phyloP scores from a whole-genome alignment of 768 basidiomycete species.

The Tulasnella sp. region DNA sequence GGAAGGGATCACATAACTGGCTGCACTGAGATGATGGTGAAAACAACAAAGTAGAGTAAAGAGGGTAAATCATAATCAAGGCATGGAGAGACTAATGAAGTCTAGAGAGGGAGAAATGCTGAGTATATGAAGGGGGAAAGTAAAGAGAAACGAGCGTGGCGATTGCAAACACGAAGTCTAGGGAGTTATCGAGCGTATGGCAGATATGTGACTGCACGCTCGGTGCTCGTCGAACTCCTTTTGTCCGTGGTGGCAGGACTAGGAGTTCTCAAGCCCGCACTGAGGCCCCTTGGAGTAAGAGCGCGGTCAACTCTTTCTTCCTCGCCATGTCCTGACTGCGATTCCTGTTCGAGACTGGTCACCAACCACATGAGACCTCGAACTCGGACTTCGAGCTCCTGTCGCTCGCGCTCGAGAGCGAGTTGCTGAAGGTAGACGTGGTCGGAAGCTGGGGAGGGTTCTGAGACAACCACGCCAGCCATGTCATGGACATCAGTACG shows the following conservation, averaged over 20 bases:
- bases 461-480: neutral
- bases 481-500: neutral
- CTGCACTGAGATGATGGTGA: neutral
- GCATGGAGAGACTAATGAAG: neutral
- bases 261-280: neutral
- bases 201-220: slow-evolving; percentile 6
- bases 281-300: neutral
- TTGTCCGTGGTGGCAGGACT: neutral
- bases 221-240: neutral
- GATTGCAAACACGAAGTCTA: neutral
- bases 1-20: neutral
- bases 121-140: neutral
- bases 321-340: neutral
- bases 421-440: neutral
- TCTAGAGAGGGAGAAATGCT: neutral
- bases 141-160: neutral
- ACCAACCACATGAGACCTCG: slow-evolving; percentile 6
- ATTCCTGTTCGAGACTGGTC: slow-evolving; percentile 2
- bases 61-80: neutral
- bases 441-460: neutral
- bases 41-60: neutral
- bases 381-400: slow-evolving; percentile 1
- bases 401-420: neutral
- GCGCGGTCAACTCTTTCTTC: neutral
- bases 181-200: neutral